Evolutionary conservation across 2,329 filamentous ascomycete species (phyloP).

Genomic region (Lachnellula suecica): DNA sequence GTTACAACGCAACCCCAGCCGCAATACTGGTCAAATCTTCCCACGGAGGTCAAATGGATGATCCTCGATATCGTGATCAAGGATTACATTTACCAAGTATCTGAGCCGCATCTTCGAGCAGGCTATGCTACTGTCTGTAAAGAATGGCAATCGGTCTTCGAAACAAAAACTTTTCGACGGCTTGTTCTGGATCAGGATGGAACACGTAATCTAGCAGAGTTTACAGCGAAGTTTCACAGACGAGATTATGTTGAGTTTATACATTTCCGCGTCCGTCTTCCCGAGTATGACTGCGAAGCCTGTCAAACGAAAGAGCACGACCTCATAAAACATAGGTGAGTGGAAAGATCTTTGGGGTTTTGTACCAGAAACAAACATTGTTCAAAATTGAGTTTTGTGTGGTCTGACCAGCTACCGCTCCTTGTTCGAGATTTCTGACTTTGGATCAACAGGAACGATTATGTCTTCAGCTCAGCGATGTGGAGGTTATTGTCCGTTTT

Average conservation of each 20-base stretch:
- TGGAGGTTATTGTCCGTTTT: slow-evolving; percentile 12
- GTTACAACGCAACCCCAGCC: not conserved
- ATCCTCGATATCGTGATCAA: slow-evolving; percentile 10
- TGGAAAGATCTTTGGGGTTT: slow-evolving; percentile 1
- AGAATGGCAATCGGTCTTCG: slow-evolving; percentile 21
- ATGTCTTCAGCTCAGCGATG: slow-evolving; percentile 13
- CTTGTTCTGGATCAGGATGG: slow-evolving; percentile 16
- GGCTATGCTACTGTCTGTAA: slow-evolving; percentile 21
- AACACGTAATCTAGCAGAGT: slow-evolving; percentile 11
- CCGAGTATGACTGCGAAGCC: slow-evolving; percentile 18
- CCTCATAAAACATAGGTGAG: slow-evolving; percentile 6
- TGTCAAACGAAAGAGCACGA: slow-evolving; percentile 15
- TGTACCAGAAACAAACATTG: slow-evolving; percentile 7
- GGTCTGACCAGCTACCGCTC: slow-evolving; percentile 8
- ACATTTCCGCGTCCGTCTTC: slow-evolving; percentile 16
- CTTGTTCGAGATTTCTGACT: slow-evolving; percentile 1
- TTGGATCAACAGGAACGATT: slow-evolving; percentile 12
- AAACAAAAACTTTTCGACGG: slow-evolving; percentile 17
- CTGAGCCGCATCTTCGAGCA: slow-evolving; percentile 8
- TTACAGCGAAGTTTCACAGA: slow-evolving; percentile 14
- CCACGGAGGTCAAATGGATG: slow-evolving; percentile 44
- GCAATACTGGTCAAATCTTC: slow-evolving; percentile 44
- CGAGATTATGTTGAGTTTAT: slow-evolving; percentile 14
- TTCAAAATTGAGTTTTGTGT: slow-evolving; percentile 6
- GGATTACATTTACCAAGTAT: slow-evolving; percentile 12